Percentiles rank a stretch among this genome's conserved stretches.
Conservation (phyloP, 257 asterid genomes). For the Jasminum sambac region DNA sequence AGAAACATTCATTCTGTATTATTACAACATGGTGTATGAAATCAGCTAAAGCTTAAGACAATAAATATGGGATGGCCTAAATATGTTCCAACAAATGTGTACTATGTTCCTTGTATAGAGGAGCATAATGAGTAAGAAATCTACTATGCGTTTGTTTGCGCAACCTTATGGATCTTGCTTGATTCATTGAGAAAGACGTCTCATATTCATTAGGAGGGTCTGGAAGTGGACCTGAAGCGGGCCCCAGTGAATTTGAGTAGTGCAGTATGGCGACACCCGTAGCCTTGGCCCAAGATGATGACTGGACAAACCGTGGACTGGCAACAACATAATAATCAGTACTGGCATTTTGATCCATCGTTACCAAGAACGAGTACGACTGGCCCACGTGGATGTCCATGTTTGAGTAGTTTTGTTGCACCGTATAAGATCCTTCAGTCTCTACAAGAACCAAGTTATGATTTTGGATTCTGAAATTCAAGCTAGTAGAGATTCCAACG, state of each 20-base stretch:
- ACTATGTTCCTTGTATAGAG: background rate
- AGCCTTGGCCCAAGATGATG: constrained; percentile 54
- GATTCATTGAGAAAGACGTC: constrained; percentile 87
- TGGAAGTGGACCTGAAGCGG: constrained; percentile 96
- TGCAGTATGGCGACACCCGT: constrained; percentile 80
- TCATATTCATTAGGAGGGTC: constrained; percentile 86
- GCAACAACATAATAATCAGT: constrained; percentile 89
- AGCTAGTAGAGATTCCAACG: constrained; percentile 80
- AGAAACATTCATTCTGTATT: constrained; percentile 71
- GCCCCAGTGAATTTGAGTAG: constrained; percentile 79
- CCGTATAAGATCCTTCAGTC: constrained; percentile 95
- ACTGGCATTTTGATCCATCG: constrained; percentile 80
- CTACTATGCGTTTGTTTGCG: constrained; percentile 22
- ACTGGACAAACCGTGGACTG: constrained; percentile 73
- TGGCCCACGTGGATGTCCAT: constrained; percentile 98
- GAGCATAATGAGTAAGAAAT: constrained; percentile 7
- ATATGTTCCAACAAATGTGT: constrained; percentile 5
- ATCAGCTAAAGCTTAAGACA: constrained; percentile 23
- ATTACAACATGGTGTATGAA: constrained; percentile 20
- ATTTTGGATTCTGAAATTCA: constrained; percentile 90
- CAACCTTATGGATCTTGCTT: constrained; percentile 96
- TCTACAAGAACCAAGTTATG: constrained; percentile 88
- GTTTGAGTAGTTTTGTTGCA: constrained; percentile 81
- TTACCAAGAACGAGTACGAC: constrained; percentile 87
- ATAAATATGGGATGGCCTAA: background rate